phyloP scores from a whole-genome alignment of 2,329 filamentous ascomycete genomes.

The Calonectria fujianensis region DNA sequence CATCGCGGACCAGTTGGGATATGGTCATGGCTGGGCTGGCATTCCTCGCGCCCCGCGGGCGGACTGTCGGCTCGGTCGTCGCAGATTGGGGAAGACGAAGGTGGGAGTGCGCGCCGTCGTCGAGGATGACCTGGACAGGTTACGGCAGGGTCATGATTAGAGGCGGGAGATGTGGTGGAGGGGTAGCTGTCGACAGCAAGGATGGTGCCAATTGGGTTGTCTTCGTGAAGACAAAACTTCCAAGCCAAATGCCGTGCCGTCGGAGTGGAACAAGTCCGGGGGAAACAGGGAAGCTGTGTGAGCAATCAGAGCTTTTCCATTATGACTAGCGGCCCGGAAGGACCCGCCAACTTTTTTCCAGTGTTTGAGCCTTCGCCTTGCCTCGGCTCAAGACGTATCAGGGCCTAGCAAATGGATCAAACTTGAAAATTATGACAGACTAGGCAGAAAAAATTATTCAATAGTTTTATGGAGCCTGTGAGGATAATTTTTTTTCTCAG shows the following conservation, averaged over 20 bases:
- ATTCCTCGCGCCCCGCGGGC: constrained; percentile 57
- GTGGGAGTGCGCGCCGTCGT: constrained; percentile 37
- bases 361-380: constrained; percentile 48
- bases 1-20: constrained; percentile 70
- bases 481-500: neutral
- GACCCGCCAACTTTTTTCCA: constrained; percentile 49
- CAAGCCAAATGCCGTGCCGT: constrained; percentile 45
- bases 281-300: constrained; percentile 45
- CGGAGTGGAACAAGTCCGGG: constrained; percentile 44
- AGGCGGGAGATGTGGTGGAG: constrained; percentile 22
- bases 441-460: neutral
- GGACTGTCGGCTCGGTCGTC: constrained; percentile 43
- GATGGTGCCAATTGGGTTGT: constrained; percentile 40
- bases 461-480: neutral
- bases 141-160: constrained; percentile 52
- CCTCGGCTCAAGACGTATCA: constrained; percentile 54
- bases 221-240: constrained; percentile 46
- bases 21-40: constrained; percentile 60
- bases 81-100: constrained; percentile 27
- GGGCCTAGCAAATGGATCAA: constrained; percentile 10
- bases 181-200: constrained; percentile 34
- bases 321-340: constrained; percentile 55
- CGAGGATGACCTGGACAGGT: constrained; percentile 31
- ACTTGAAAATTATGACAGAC: neutral
- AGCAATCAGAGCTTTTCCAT: constrained; percentile 55